A percentile compares a stretch with the other conserved stretches of the same genome.
phyloP scores from a whole-genome alignment of 805 yeast genomes.

The Hanseniaspora opuntiae region DNA sequence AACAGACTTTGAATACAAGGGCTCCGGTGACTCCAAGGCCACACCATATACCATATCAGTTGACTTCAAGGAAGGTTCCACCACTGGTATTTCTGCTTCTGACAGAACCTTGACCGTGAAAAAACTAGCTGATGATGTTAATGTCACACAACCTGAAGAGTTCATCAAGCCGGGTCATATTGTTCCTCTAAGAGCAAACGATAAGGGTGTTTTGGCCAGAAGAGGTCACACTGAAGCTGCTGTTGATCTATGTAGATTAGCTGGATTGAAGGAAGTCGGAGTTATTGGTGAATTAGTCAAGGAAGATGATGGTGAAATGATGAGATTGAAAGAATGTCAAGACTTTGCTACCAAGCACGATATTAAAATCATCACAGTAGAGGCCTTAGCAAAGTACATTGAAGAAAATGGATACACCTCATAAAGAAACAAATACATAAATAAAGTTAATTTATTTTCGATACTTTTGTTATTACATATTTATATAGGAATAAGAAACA shows the following conservation, averaged over 20 bases:
- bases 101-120: conserved; percentile 79
- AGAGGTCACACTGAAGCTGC: conserved; percentile 97
- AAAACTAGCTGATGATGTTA: conserved; percentile 43
- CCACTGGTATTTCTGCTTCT: conserved; percentile 92
- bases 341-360: conserved; percentile 48
- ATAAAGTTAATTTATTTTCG: no score
- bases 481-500: background rate
- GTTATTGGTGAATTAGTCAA: conserved; percentile 88
- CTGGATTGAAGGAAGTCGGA: conserved; percentile 73
- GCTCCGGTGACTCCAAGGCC: conserved; percentile 64
- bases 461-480: no score
- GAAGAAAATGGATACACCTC: conserved; percentile 14
- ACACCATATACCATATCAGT: conserved; percentile 94
- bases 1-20: conserved; percentile 30
- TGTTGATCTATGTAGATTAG: conserved; percentile 67
- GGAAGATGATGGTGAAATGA: conserved; percentile 90
- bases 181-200: conserved; percentile 80
- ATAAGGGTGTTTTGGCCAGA: conserved; percentile 68
- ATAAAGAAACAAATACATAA: background rate
- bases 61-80: conserved; percentile 75
- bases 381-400: conserved; percentile 50
- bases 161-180: conserved; percentile 90
- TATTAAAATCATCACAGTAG: conserved; percentile 66
- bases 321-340: conserved; percentile 77
- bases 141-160: conserved; percentile 42